Evolutionary conservation across 495 filamentous ascomycete genomes (phyloP).

Genomic region (Terfezia claveryi): DNA sequence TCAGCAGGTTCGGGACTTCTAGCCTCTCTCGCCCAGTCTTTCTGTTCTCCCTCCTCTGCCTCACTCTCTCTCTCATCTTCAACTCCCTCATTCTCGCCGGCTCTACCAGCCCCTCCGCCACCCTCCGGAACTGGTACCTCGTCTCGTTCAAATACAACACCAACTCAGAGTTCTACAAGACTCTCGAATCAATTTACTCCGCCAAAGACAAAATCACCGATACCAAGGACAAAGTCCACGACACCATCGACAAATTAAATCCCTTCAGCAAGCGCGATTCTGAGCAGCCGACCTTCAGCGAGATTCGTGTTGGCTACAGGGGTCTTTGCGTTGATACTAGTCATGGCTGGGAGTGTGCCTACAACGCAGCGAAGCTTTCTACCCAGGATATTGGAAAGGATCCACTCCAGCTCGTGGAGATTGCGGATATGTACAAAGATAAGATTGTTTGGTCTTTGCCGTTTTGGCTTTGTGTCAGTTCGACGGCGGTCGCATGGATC

Average conservation of each 20-base stretch:
- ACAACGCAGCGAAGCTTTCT: not conserved
- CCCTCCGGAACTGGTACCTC: conserved; percentile 15
- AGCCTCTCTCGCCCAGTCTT: conserved; percentile 4
- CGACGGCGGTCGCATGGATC: conserved; percentile 7
- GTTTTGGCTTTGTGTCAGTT: conserved; percentile 6
- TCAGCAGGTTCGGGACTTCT: not conserved
- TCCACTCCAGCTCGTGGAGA: conserved; percentile 11
- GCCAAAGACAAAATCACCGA: not conserved
- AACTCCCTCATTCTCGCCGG: conserved; percentile 21
- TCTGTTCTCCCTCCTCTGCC: conserved; percentile 6
- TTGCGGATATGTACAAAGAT: conserved; percentile 12
- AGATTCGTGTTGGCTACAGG: conserved; percentile 14
- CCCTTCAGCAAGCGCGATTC: not conserved
- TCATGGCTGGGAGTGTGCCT: conserved; percentile 9
- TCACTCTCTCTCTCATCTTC: conserved; percentile 21
- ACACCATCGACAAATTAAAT: conserved; percentile 4
- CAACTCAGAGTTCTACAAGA: not conserved
- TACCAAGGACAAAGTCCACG: conserved; percentile 9
- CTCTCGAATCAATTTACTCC: not conserved
- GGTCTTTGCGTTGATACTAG: conserved; percentile 12
- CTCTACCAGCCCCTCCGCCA: not conserved
- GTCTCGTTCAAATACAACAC: conserved; percentile 10
- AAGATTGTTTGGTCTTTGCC: conserved; percentile 11
- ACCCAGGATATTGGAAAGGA: conserved; percentile 6
- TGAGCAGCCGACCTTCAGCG: conserved; percentile 1